phyloP scores from a whole-genome alignment of 345 rosid genomes.

The Aethionema arabicum region DNA sequence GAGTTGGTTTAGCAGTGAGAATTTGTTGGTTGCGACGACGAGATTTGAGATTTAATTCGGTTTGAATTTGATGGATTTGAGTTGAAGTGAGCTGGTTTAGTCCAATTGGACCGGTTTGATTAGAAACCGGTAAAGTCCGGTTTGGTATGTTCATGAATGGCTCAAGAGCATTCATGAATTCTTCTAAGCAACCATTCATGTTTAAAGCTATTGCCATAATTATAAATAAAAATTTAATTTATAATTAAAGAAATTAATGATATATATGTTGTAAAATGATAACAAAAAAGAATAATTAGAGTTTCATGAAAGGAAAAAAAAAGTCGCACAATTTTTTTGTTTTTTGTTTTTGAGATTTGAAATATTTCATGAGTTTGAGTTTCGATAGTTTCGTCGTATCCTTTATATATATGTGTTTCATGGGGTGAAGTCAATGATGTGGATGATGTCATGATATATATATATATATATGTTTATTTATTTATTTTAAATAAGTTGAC shows the following conservation, averaged over 20 bases:
- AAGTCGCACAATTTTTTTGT: background rate
- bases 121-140: constrained; percentile 16
- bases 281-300: background rate
- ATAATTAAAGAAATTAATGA: background rate
- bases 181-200: constrained; percentile 46
- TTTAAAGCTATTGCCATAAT: constrained; percentile 45
- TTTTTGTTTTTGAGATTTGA: constrained; percentile 21
- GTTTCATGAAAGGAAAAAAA: constrained; percentile 12
- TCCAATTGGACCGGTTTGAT: constrained; percentile 55
- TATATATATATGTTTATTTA: background rate
- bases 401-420: constrained; percentile 26
- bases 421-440: constrained; percentile 19
- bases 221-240: background rate
- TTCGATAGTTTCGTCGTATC: constrained; percentile 23
- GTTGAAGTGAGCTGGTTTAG: constrained; percentile 61
- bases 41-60: constrained; percentile 43
- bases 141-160: constrained; percentile 53
- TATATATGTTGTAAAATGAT: background rate
- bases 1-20: constrained; percentile 48
- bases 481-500: background rate
- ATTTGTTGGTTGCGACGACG: constrained; percentile 24
- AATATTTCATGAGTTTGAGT: constrained; percentile 14
- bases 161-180: constrained; percentile 63
- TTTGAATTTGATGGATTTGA: constrained; percentile 73
- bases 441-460: constrained; percentile 8